phyloP scores from a whole-genome alignment of 2,329 filamentous ascomycete genomes.

The Geosmithia flava region DNA sequence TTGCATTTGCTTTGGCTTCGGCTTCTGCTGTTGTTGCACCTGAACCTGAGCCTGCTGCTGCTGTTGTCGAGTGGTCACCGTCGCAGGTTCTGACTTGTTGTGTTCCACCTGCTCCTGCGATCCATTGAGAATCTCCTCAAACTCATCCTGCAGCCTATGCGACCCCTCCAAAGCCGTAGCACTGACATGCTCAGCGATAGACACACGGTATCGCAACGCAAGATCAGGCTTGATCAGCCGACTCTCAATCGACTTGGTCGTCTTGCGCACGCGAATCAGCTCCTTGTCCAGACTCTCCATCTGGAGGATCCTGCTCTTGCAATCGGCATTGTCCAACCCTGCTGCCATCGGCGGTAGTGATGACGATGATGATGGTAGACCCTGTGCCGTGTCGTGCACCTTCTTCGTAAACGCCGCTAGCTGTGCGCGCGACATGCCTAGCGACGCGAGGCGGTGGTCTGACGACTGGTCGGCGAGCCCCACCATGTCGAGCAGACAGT shows the following conservation, averaged over 20 bases:
- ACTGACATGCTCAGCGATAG: slow-evolving; percentile 15
- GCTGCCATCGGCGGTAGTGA: background rate
- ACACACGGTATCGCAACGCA: slow-evolving; percentile 11
- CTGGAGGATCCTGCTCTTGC: slow-evolving; percentile 16
- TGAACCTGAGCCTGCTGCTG: background rate
- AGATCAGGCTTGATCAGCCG: slow-evolving; percentile 19
- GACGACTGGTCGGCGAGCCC: slow-evolving; percentile 13
- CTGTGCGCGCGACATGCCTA: slow-evolving; percentile 4
- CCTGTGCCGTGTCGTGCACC: background rate
- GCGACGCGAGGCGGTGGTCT: slow-evolving; percentile 9
- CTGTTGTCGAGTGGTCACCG: too few relatives aligned
- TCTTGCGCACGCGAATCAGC: slow-evolving; percentile 13
- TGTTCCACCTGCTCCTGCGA: background rate
- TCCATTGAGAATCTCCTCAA: background rate
- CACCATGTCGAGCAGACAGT: slow-evolving; percentile 22
- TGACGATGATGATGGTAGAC: background rate
- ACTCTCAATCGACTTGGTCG: slow-evolving; percentile 18
- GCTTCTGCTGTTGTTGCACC: background rate
- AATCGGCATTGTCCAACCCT: background rate
- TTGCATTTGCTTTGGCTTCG: background rate
- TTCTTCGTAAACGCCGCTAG: background rate
- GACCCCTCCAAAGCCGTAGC: slow-evolving; percentile 6
- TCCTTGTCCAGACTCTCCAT: slow-evolving; percentile 21
- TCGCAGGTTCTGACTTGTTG: background rate
- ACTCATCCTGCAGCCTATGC: background rate